Percentiles rank a stretch among this genome's conserved stretches.
phyloP scores from a whole-genome alignment of 306 rosid genomes.

The Ammopiptanthus mongolicus region DNA sequence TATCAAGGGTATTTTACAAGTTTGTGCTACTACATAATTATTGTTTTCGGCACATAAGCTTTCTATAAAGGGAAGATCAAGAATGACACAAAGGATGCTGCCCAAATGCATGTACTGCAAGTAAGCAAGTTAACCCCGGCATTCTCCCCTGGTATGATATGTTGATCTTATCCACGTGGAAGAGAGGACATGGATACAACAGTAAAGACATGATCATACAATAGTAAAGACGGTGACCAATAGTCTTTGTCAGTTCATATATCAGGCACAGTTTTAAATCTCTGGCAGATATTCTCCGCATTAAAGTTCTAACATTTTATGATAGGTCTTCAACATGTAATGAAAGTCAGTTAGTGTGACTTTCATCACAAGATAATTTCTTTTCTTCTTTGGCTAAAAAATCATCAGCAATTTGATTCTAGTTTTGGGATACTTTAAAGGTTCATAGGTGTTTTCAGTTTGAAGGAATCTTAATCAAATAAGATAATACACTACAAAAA shows the following conservation, averaged over 20 bases:
- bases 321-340: neutral
- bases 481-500: neutral
- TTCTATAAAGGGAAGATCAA: neutral
- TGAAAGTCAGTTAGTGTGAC: neutral
- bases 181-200: neutral
- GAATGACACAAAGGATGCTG: neutral
- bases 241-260: too few species aligned
- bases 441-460: neutral
- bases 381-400: neutral
- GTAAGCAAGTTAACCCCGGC: neutral
- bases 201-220: neutral
- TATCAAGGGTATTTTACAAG: neutral
- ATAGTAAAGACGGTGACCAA: neutral
- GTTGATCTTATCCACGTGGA: neutral
- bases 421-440: neutral
- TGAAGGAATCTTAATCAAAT: conserved; percentile 1
- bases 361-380: neutral
- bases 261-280: neutral
- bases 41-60: neutral
- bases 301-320: neutral
- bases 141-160: neutral
- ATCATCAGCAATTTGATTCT: neutral
- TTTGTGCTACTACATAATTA: neutral
- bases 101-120: neutral
- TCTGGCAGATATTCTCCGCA: neutral